Conservation (phyloP, 345 rosid genomes). For the Anacardium occidentale region DNA sequence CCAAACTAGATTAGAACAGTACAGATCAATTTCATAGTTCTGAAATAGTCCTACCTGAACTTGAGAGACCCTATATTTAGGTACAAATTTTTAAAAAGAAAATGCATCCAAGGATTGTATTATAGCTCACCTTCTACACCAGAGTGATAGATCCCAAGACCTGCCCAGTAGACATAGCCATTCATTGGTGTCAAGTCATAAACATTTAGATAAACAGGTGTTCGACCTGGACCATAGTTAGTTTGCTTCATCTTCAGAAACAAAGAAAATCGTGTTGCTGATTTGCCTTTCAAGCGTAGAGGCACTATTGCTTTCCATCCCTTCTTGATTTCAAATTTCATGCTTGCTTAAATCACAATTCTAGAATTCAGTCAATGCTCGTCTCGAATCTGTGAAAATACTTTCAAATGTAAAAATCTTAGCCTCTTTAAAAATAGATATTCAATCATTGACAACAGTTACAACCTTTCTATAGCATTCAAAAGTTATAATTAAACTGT, state of each 20-base stretch:
- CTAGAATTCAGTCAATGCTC: constrained; percentile 28
- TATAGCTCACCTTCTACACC: constrained; percentile 84
- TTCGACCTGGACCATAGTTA: constrained; percentile 52
- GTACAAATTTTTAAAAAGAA: constrained; percentile 3
- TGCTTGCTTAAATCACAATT: constrained; percentile 34
- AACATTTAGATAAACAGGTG: constrained; percentile 89
- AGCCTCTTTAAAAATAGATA: background rate
- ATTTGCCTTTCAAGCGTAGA: constrained; percentile 52
- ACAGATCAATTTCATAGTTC: constrained; percentile 7
- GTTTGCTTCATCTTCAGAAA: constrained; percentile 65
- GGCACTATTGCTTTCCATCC: constrained; percentile 64
- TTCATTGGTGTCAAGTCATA: constrained; percentile 88
- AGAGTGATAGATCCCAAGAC: constrained; percentile 94
- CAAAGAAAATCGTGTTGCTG: constrained; percentile 67
- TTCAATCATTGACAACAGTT: background rate
- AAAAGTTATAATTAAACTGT: too few species aligned
- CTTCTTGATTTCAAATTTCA: constrained; percentile 60
- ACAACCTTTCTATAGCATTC: background rate
- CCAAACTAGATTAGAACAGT: background rate
- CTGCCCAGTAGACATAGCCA: constrained; percentile 95
- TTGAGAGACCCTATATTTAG: background rate
- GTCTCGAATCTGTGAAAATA: constrained; percentile 40
- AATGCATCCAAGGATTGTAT: constrained; percentile 16
- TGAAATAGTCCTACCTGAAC: background rate
- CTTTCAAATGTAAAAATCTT: constrained; percentile 5